phyloP scores from a whole-genome alignment of 345 rosid species.

The Lagerstroemia speciosa region DNA sequence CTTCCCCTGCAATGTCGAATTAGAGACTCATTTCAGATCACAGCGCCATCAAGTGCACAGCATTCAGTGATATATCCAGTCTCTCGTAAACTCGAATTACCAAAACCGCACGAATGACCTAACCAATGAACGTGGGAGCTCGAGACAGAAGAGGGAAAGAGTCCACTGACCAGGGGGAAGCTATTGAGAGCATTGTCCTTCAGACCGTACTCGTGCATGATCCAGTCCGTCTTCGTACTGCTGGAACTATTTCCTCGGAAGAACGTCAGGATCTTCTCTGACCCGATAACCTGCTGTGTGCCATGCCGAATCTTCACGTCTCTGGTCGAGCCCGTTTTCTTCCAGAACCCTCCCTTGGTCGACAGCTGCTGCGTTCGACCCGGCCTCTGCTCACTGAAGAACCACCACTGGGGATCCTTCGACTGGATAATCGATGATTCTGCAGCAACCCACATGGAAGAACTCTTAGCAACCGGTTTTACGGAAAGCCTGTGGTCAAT shows the following conservation, averaged over 20 bases:
- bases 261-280: constrained; percentile 5
- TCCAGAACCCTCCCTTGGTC: constrained; percentile 9
- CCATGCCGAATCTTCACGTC: neutral
- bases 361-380: constrained; percentile 2
- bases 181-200: neutral
- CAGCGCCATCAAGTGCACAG: neutral
- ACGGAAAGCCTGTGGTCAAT: no score
- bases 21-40: neutral
- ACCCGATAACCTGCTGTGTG: constrained; percentile 2
- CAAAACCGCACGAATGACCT: no score
- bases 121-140: neutral
- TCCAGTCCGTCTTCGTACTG: constrained; percentile 4
- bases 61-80: neutral
- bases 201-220: constrained; percentile 7
- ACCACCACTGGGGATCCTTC: constrained; percentile 12
- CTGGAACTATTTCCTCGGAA: neutral
- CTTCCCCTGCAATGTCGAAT: constrained; percentile 4
- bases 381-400: constrained; percentile 9
- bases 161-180: neutral
- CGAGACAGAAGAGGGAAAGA: neutral
- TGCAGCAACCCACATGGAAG: neutral
- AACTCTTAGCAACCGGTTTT: neutral
- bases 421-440: constrained; percentile 6
- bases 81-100: no score
- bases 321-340: constrained; percentile 8